These are phyloP conservation scores for Syzygium malaccense DNA, from an alignment of 441 rosid genomes.

Conservation along the genomic window DNA sequence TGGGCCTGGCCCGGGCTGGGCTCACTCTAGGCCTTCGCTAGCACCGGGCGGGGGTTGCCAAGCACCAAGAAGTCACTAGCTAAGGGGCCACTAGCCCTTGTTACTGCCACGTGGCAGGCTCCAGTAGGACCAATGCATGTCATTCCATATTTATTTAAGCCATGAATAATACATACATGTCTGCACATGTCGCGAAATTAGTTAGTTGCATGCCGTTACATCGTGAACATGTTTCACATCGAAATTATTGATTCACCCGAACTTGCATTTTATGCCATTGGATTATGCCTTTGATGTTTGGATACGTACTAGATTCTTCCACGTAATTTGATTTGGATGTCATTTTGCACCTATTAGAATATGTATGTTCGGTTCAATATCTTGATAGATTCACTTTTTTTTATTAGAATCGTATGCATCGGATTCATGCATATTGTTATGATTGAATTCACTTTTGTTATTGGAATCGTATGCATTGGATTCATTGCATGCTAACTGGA, in stretches of 20 bases:
- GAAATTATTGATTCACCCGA: background rate
- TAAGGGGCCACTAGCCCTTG: too few species aligned
- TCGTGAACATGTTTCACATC: fast-evolving
- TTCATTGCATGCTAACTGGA: background rate
- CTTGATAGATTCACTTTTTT: background rate
- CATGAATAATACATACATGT: background rate
- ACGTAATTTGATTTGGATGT: background rate
- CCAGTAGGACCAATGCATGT: background rate
- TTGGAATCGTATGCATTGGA: background rate
- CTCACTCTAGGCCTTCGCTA: too few species aligned
- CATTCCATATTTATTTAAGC: background rate
- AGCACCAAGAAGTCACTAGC: too few species aligned
- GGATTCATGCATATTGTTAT: background rate
- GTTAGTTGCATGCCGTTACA: background rate
- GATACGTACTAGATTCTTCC: background rate
- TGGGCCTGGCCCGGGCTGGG: too few species aligned
- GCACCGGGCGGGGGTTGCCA: too few species aligned
- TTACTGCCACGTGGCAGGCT: too few species aligned
- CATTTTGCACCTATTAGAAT: background rate
- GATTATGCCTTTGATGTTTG: background rate
- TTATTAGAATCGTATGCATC: background rate
- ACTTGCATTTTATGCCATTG: too few species aligned
- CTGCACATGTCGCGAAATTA: background rate
- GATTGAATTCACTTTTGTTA: background rate
- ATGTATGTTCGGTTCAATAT: background rate